A percentile compares a stretch with the other conserved stretches of the same genome.
phyloP scores from a whole-genome alignment of 306 rosid genomes.

The Malus sieversii region DNA sequence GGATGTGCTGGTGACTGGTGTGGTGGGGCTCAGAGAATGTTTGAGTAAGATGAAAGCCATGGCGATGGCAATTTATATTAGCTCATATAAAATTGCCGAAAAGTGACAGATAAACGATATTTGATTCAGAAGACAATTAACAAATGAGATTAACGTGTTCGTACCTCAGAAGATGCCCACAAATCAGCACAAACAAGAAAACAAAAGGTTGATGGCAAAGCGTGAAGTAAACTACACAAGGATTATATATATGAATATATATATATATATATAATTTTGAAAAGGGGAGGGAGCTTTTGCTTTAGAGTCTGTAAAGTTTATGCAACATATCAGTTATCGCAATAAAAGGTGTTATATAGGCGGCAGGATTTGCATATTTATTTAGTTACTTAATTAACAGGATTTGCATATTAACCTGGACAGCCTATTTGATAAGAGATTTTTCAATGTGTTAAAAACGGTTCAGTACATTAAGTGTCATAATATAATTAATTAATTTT shows the following conservation, averaged over 20 bases:
- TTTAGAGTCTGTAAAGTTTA: neutral
- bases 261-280: too few relatives aligned
- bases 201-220: conserved; percentile 1
- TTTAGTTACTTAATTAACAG: neutral
- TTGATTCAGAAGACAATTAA: conserved; percentile 11
- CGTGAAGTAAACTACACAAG: neutral
- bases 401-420: too few relatives aligned
- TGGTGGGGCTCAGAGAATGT: neutral
- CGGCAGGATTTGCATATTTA: neutral
- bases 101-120: neutral
- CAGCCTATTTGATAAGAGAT: too few relatives aligned
- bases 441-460: too few relatives aligned
- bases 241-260: too few relatives aligned
- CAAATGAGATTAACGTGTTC: conserved; percentile 19
- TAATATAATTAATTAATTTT: too few relatives aligned
- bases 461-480: too few relatives aligned
- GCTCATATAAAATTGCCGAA: neutral
- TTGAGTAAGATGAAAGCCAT: conserved; percentile 11
- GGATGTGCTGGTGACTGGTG: conserved; percentile 19
- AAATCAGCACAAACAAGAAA: conserved; percentile 6
- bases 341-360: neutral
- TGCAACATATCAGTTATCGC: neutral
- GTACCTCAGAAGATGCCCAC: conserved; percentile 18
- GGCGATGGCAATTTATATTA: neutral
- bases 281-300: too few relatives aligned